Percentiles rank a stretch among this genome's conserved stretches.
phyloP scores from a whole-genome alignment of 2,329 filamentous ascomycete genomes.

The Aureobasidium uvarum region DNA sequence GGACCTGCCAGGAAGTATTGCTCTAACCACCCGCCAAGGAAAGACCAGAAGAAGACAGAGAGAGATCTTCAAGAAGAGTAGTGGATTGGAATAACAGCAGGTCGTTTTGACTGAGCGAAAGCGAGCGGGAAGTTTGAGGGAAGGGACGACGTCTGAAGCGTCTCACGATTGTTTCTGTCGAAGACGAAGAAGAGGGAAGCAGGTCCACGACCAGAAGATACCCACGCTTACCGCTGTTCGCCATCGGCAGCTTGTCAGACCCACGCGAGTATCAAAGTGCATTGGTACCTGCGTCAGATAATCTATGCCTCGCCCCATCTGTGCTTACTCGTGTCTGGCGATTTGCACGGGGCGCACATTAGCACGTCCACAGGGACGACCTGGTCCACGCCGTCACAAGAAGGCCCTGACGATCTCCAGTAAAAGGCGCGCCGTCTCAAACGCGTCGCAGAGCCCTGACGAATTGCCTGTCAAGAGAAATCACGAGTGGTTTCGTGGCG shows the following conservation, averaged over 20 bases:
- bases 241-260: constrained; percentile 18
- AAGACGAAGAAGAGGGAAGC: constrained; percentile 6
- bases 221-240: constrained; percentile 24
- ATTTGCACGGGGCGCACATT: constrained; percentile 18
- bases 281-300: constrained; percentile 26
- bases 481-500: constrained; percentile 22
- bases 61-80: not conserved
- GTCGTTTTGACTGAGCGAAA: constrained; percentile 2
- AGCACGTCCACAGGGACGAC: constrained; percentile 14
- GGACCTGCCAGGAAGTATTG: constrained; percentile 16
- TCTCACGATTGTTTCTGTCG: constrained; percentile 26
- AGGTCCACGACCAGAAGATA: not conserved
- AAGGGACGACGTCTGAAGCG: constrained; percentile 20
- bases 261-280: constrained; percentile 21
- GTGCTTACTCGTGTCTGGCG: constrained; percentile 25
- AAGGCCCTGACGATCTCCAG: constrained; percentile 23
- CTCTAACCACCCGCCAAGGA: not conserved
- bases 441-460: constrained; percentile 12
- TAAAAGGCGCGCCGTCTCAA: constrained; percentile 23
- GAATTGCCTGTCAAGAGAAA: constrained; percentile 20
- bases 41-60: not conserved
- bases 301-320: constrained; percentile 24
- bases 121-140: not conserved
- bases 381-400: constrained; percentile 17
- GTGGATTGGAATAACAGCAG: constrained; percentile 8